Base-by-base conservation (phyloP, 2,329 filamentous ascomycete genomes). In the Acrocalymma vagum region DNA sequence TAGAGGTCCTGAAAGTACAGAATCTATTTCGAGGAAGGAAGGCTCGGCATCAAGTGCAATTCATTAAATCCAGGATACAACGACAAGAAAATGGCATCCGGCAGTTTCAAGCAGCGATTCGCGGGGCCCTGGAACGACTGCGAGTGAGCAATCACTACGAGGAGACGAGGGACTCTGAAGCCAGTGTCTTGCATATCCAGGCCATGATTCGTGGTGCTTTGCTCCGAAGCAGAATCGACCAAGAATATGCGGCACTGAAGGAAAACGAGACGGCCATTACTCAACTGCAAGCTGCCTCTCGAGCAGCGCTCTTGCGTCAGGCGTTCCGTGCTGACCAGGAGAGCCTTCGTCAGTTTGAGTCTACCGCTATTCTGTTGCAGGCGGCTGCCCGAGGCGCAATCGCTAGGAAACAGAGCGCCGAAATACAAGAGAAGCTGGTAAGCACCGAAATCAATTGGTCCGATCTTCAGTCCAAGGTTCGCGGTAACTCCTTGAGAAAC, bases 1-100 rank as follows among this genome's bases (percentile, higher is more conserved):
- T 78, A 5, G 82, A 90, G 46, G 80, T 97, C 29, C 72, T 94
- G 45, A 83, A 85, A 58, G 75, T 99, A 9, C 94, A 99, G 70
- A 95, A 85, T 65, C 77, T 95, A 30, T 81, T 90, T 63, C 79
- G 88, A 59, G 88, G 86, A 15, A 80, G 80, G 44, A 88, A 76
- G 49, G 72, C 75, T 14, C 58, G 76, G 48, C 65, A 67, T 5
- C 57, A 77, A 50, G 73, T 74, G 11, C 71, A 75, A 45, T 63
- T 62, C 38, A 72, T 73, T 28, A 85, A 65, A 60, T 77, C 53
- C 51, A 74, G 56, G 50, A 72, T 77, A 11, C 71, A 76, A 35
- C 60, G 65, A 27, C 73, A 78, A 28, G 69, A 73, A 21, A 55
- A 69, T 32, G 75, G 75, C 9, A 66, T 78, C 27, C 70, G 73